Conservation (phyloP, 129 eudicot genomes). For the Chrysanthemum seticuspe region DNA sequence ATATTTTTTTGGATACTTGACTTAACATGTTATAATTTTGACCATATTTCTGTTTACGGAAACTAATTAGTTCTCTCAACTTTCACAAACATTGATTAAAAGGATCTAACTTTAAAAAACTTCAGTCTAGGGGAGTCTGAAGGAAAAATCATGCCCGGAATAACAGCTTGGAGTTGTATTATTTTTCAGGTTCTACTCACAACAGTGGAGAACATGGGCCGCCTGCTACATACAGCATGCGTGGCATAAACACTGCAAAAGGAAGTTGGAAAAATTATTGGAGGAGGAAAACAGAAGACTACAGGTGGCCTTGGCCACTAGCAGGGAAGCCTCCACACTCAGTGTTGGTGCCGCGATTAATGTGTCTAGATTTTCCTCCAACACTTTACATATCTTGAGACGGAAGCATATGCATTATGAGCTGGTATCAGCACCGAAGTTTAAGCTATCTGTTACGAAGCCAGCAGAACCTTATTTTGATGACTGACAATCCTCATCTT, state of each 20-base stretch:
- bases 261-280: slow-evolving; percentile 35
- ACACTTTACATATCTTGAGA: slow-evolving; percentile 38
- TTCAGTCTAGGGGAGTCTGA: background rate
- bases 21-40: too few species aligned
- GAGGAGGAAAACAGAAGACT: slow-evolving; percentile 41
- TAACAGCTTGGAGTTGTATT: slow-evolving; percentile 1
- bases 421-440: slow-evolving; percentile 9
- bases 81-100: too few species aligned
- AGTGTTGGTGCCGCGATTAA: slow-evolving; percentile 61
- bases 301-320: slow-evolving; percentile 37
- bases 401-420: slow-evolving; percentile 20
- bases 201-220: slow-evolving; percentile 84
- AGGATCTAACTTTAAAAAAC: too few species aligned
- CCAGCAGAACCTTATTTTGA: slow-evolving; percentile 61
- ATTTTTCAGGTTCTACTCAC: slow-evolving; percentile 57
- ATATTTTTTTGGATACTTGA: too few species aligned
- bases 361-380: slow-evolving; percentile 62
- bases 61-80: too few species aligned
- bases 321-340: slow-evolving; percentile 38
- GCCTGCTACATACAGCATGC: slow-evolving; percentile 69
- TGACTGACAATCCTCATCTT: slow-evolving; percentile 12
- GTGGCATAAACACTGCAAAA: slow-evolving; percentile 51
- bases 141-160: too few species aligned
- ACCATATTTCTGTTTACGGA: too few species aligned
- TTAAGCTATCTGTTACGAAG: slow-evolving; percentile 37